Evolutionary conservation across 1,139 yeast species (phyloP).

Genomic region (Trichomonascaceae sp.): DNA sequence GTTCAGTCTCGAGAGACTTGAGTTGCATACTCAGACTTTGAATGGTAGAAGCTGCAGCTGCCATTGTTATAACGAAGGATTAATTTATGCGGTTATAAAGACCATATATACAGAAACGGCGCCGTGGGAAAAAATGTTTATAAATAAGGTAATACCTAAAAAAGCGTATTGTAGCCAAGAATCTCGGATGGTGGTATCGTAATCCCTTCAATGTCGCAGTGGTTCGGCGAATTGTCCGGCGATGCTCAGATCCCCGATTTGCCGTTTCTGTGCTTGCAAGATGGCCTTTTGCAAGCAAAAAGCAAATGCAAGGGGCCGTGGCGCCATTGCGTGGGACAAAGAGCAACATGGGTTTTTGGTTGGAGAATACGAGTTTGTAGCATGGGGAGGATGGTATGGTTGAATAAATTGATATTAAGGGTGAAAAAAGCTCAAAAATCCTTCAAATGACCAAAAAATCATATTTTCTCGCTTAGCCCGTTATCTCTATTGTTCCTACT

Average conservation of each 20-base stretch:
- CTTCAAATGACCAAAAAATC: too few relatives aligned
- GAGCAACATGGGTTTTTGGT: background rate
- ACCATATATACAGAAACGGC: background rate
- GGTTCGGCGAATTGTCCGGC: background rate
- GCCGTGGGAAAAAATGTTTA: background rate
- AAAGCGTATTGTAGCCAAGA: background rate
- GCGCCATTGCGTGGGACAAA: background rate
- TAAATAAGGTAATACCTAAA: background rate
- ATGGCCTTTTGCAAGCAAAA: background rate
- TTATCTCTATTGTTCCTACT: background rate
- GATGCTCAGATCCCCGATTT: background rate
- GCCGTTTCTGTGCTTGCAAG: background rate
- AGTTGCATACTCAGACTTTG: background rate
- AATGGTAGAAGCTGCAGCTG: background rate
- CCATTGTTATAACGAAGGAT: background rate
- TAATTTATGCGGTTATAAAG: background rate
- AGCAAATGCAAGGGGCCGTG: background rate
- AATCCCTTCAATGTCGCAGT: background rate
- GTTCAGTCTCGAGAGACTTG: slow-evolving; percentile 22
- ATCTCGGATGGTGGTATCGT: background rate
- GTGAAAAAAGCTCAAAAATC: too few relatives aligned
- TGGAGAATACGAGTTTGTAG: background rate
- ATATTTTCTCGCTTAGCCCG: background rate
- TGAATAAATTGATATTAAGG: too few relatives aligned
- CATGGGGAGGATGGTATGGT: too few relatives aligned